Percentiles rank a stretch among this genome's conserved stretches.
phyloP scores from a whole-genome alignment of 116 monocot genomes.

The Zostera marina region DNA sequence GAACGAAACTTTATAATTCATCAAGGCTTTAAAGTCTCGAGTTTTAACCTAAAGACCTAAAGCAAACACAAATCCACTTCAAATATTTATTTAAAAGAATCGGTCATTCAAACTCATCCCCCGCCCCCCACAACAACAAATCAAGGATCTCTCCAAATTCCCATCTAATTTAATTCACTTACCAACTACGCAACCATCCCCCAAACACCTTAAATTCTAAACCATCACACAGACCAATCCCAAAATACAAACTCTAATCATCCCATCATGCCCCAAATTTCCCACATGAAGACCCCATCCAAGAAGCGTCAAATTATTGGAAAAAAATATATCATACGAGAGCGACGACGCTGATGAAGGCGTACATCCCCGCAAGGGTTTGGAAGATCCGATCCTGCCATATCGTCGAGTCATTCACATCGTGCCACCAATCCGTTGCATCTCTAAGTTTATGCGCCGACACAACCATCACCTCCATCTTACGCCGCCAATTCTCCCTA shows the following conservation, averaged over 20 bases:
- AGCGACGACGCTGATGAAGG: neutral
- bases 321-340: neutral
- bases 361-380: neutral
- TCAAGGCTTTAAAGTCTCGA: too few species aligned
- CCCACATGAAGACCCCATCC: neutral
- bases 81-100: too few species aligned
- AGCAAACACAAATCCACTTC: too few species aligned
- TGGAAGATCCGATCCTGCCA: neutral
- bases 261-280: neutral
- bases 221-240: too few species aligned
- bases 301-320: neutral
- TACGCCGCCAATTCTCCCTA: neutral
- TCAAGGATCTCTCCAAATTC: too few species aligned
- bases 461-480: neutral
- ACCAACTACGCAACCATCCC: too few species aligned
- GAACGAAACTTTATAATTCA: neutral
- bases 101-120: too few species aligned
- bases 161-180: too few species aligned
- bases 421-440: neutral
- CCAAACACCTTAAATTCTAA: too few species aligned
- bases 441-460: neutral
- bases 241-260: too few species aligned
- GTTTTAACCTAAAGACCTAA: too few species aligned
- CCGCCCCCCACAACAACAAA: too few species aligned
- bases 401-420: neutral